These are phyloP conservation scores for Harringtonia aguacate DNA, from an alignment of 2,329 filamentous ascomycete genomes.

Conservation along the genomic window DNA sequence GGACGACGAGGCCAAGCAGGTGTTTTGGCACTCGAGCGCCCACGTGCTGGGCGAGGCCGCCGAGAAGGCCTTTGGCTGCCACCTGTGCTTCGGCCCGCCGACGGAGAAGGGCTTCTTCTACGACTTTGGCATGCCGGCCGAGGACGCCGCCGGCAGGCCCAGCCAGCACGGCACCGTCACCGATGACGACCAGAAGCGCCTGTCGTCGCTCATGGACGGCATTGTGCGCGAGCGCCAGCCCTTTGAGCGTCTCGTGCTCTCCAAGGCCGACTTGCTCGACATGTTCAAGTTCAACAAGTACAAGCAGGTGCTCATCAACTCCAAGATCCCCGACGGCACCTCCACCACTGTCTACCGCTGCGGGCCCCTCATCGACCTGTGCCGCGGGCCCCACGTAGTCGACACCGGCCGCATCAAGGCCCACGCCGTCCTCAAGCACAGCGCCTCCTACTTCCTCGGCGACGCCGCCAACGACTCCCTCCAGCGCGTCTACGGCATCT, in stretches of 20 bases:
- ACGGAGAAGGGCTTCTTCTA: conserved; percentile 94
- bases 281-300: conserved; percentile 99
- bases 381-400: conserved; percentile 87
- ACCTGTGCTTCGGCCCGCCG: conserved; percentile 86
- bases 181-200: conserved; percentile 68
- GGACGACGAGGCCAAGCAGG: conserved; percentile 66
- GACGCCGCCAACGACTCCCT: conserved; percentile 90
- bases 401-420: conserved; percentile 90
- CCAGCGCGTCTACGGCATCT: conserved; percentile 93
- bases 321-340: conserved; percentile 80
- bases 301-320: conserved; percentile 95
- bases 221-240: conserved; percentile 96
- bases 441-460: conserved; percentile 72
- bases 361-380: conserved; percentile 89
- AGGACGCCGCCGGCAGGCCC: conserved; percentile 23
- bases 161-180: conserved; percentile 43
- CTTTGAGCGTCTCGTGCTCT: conserved; percentile 80
- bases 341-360: conserved; percentile 91
- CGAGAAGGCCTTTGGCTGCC: conserved; percentile 82
- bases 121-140: conserved; percentile 77
- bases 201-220: conserved; percentile 69
- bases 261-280: conserved; percentile 83
- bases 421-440: conserved; percentile 77
- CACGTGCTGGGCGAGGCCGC: conserved; percentile 93
- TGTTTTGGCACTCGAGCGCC: conserved; percentile 96